Percentiles rank a stretch among this genome's conserved stretches.
phyloP scores from a whole-genome alignment of 495 filamentous ascomycete genomes.

The Aspergillus incahuasiensis region DNA sequence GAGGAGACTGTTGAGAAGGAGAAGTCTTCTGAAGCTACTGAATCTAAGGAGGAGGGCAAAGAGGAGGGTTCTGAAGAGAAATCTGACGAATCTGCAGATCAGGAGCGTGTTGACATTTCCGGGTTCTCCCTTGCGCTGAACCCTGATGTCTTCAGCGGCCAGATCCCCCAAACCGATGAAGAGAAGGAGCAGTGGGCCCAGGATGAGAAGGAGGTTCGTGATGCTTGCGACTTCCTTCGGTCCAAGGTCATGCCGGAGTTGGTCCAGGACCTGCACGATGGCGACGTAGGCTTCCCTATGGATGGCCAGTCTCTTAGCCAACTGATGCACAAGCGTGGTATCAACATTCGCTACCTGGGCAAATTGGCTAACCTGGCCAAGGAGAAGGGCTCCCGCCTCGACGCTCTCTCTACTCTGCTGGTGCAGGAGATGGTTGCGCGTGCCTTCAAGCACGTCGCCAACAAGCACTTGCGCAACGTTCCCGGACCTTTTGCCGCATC shows the following conservation, averaged over 20 bases:
- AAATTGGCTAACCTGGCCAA: constrained; percentile 66
- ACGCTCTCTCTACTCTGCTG: constrained; percentile 69
- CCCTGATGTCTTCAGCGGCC: constrained; percentile 92
- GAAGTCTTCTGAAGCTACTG: constrained; percentile 29
- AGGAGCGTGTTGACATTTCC: constrained; percentile 72
- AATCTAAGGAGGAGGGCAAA: constrained; percentile 26
- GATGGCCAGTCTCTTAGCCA: constrained; percentile 86
- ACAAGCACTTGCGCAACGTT: constrained; percentile 73
- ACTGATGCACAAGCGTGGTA: constrained; percentile 92
- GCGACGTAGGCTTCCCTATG: constrained; percentile 96
- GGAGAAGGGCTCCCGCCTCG: constrained; percentile 62
- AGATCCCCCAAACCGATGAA: constrained; percentile 81
- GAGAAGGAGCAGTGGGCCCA: constrained; percentile 80
- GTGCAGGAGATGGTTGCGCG: constrained; percentile 90
- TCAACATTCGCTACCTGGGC: constrained; percentile 95
- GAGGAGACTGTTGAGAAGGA: constrained; percentile 42
- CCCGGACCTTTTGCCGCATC: constrained; percentile 69
- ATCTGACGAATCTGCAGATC: constrained; percentile 34
- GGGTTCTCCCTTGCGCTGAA: constrained; percentile 86
- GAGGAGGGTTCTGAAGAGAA: constrained; percentile 28
- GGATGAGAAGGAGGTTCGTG: constrained; percentile 85
- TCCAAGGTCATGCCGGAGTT: constrained; percentile 68
- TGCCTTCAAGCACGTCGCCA: constrained; percentile 88
- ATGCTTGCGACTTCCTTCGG: constrained; percentile 73
- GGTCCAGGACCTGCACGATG: constrained; percentile 79